Percentiles rank a stretch among this genome's conserved stretches.
Evolutionary conservation across 345 rosid species (phyloP).

Genomic region (Bruguiera parviflora): DNA sequence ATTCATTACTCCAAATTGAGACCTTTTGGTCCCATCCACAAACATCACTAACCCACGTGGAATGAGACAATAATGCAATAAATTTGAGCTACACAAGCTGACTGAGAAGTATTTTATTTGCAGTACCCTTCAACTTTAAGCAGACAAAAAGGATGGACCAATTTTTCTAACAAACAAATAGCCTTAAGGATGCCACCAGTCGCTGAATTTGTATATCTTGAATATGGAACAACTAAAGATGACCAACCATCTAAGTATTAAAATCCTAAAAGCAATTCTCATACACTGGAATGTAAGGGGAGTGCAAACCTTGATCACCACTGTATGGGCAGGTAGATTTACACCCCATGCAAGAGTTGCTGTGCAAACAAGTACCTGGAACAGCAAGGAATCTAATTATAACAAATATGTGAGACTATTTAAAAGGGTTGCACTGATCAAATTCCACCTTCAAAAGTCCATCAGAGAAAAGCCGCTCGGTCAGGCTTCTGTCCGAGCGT

Average conservation of each 20-base stretch:
- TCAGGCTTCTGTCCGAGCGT: conserved; percentile 88
- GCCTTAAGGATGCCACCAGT: too few relatives aligned
- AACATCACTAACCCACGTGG: too few relatives aligned
- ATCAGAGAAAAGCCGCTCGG: conserved; percentile 86
- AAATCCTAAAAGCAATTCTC: too few relatives aligned
- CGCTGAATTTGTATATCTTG: neutral
- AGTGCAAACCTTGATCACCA: conserved; percentile 82
- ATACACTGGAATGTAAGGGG: neutral
- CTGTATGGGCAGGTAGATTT: conserved; percentile 96
- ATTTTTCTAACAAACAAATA: too few relatives aligned
- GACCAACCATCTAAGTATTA: neutral
- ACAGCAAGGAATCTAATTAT: conserved; percentile 19
- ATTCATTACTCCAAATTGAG: too few relatives aligned
- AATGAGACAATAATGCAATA: too few relatives aligned
- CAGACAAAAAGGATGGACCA: too few relatives aligned
- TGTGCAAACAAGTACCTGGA: conserved; percentile 94
- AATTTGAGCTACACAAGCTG: too few relatives aligned
- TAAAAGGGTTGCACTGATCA: conserved; percentile 13
- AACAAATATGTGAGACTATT: conserved; percentile 9
- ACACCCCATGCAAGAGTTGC: conserved; percentile 99
- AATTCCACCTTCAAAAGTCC: conserved; percentile 76
- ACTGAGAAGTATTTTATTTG: too few relatives aligned
- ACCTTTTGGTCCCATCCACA: too few relatives aligned
- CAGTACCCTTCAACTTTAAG: too few relatives aligned
- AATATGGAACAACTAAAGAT: neutral